Base-by-base conservation (phyloP, 129 eudicot species). In the Helianthus annuus region DNA sequence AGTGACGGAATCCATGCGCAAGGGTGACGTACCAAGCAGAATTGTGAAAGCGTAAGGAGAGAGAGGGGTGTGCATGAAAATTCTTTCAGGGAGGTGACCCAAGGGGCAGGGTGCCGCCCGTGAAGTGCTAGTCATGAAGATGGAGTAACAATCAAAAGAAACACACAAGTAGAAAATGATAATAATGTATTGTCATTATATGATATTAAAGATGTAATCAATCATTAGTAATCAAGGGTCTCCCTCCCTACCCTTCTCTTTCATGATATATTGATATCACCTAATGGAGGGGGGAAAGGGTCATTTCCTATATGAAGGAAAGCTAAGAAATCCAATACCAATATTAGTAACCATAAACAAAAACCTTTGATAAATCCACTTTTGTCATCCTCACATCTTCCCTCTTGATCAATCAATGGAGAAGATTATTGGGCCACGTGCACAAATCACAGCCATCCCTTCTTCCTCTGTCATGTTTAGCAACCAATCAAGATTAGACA, bases 401-500 rank as follows among this genome's bases (percentile, higher is more conserved):
- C 75, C 82, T 78, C 77, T 78, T 54, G 77, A 71, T 78, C 44
- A 60, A 78, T 71, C 62, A 71, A 78, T 78, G 82, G 82, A 78
- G 82, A 78, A 78, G 82, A 64, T 78, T 78, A 70, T 71, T 32
- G 82, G 82, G 82, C 71, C 82, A 78, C 82, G 77, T 71, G 82
- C 82, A 78, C 45, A 54, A 77, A 71, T 78, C 67, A 15, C 77
- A 62, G 66, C 71, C 76, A 71, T 77, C 76, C 67, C 68, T 78
- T 64, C 82, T 71, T 64, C 77, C 82, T 64, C 76, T 78, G 77
- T 52, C 72, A 56, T 67, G 72, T 61, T 71, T 73, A 73, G 49
- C 1, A 2, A 13, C 68, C 52, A 77, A 61, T 70, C 72, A 78
- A 12, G 53, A 78, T 64, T 64, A 78, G 81, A 77, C 72, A 78